Evolutionary conservation across 2,329 filamentous ascomycete genomes (phyloP), one percentile per base, ranked within the genome.

Genomic region (Capronia coronata): DNA sequence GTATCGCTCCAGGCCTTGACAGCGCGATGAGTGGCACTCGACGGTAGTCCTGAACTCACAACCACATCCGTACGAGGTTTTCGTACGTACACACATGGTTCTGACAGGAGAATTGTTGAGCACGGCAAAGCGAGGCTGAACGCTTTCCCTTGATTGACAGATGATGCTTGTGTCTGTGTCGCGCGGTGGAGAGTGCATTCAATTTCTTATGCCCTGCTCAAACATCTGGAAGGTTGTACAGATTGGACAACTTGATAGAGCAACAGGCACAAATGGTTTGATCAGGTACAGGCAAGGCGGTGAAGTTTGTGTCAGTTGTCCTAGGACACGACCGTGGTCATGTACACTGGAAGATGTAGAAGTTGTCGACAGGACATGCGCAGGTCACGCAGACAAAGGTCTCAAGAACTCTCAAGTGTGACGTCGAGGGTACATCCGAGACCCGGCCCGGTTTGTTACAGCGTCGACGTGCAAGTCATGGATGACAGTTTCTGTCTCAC

Each of bases 61-160:
- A 22, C 59, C 59, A 38, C 59, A 61, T n/a, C 58, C 59, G 34
- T 57, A 61, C 30, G 52, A 56, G 13, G 54, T 61, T 35, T 60
- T 60, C 13, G 54, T 60, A 40, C 55, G 56, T 8, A 57, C 50
- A 34, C 59, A 61, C 59, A 61, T 61, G 34, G 27, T 46, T 44
- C 37, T 14, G 30, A 39, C 23, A 19, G 25, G 22, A 16, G 37
- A 49, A 30, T 18, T 18, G 30, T 18, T 18, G 22, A 47, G 13
- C 21, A 22, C 10, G 8, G 21, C 18, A 34, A 35, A 21, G 23
- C 27, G 40, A 51, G 35, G 32, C 43, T 29, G 19, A 38, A 39
- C 22, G 29, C 29, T 21, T 45, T 32, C 32, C 30, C 32, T 49
- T 48, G 46, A 40, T 35, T 32, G 35, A 38, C 30, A 19, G 46